phyloP scores from a whole-genome alignment of 192 early-diverging fungal genomes.

The Thoreauomyces humboldtii region DNA sequence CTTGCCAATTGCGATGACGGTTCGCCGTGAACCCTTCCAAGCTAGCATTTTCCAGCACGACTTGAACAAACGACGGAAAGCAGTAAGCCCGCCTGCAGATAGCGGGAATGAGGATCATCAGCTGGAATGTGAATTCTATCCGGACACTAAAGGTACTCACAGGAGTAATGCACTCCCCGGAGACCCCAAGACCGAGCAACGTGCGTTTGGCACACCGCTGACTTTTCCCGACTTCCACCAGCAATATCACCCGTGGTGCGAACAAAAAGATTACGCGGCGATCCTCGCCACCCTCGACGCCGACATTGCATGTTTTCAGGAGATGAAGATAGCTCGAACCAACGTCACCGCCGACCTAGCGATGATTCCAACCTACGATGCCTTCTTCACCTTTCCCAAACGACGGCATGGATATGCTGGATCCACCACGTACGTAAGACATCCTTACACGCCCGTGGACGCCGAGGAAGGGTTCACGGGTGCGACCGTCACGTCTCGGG shows the following conservation, averaged over 20 bases:
- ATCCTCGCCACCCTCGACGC: slow-evolving; percentile 22
- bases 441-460: slow-evolving; percentile 44
- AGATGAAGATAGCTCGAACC: slow-evolving; percentile 65
- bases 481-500: neutral
- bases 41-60: too few species aligned
- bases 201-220: neutral
- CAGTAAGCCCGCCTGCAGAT: too few species aligned
- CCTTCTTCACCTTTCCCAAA: slow-evolving; percentile 68
- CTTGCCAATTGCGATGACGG: too few species aligned
- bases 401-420: slow-evolving; percentile 64
- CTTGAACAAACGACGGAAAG: too few species aligned
- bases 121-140: slow-evolving; percentile 48
- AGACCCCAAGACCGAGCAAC: neutral
- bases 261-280: slow-evolving; percentile 17
- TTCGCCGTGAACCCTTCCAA: too few species aligned
- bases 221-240: neutral
- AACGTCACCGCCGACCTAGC: slow-evolving; percentile 58
- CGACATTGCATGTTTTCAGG: slow-evolving; percentile 75
- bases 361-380: slow-evolving; percentile 65
- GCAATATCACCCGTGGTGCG: slow-evolving; percentile 31
- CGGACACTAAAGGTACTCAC: slow-evolving; percentile 23
- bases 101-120: slow-evolving; percentile 40
- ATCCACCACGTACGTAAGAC: slow-evolving; percentile 62
- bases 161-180: neutral
- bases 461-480: slow-evolving; percentile 73